phyloP scores from a whole-genome alignment of 179 eudicot genomes.

The Amaranthus tricolor region DNA sequence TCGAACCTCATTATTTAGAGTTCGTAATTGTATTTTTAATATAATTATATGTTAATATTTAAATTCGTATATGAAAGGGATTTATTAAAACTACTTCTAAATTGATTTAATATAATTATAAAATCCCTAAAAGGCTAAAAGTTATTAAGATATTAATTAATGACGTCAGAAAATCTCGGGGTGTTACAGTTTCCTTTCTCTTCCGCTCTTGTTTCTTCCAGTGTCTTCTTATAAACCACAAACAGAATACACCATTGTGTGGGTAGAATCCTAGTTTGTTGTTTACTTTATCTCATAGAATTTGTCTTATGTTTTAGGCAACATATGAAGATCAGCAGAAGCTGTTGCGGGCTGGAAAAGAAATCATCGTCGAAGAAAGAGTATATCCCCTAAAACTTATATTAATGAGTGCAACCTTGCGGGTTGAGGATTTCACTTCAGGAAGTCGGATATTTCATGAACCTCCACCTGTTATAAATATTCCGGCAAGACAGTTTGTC shows the following conservation, averaged over 20 bases:
- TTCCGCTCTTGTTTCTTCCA: neutral
- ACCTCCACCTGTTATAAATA: slow-evolving; percentile 68
- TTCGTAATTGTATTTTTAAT: too few species aligned
- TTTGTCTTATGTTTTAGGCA: slow-evolving; percentile 33
- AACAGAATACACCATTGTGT: neutral
- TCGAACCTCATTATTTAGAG: too few species aligned
- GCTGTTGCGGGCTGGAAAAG: slow-evolving; percentile 47
- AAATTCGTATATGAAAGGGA: too few species aligned
- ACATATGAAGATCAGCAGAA: slow-evolving; percentile 54
- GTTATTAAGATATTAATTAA: too few species aligned
- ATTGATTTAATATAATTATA: too few species aligned
- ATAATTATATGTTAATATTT: too few species aligned
- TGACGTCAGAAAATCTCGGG: too few species aligned
- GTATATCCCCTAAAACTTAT: slow-evolving; percentile 75
- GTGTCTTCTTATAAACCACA: neutral
- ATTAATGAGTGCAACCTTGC: slow-evolving; percentile 96
- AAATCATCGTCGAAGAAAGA: slow-evolving; percentile 37
- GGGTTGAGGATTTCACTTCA: slow-evolving; percentile 81
- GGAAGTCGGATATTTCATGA: slow-evolving; percentile 50
- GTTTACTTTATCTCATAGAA: slow-evolving; percentile 1
- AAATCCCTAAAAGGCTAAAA: too few species aligned
- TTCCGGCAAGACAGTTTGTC: slow-evolving; percentile 66
- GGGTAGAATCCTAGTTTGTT: neutral
- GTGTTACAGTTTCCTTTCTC: neutral
- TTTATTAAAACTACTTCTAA: too few species aligned